Evolutionary conservation across 305 asterid genomes (phyloP).

Genomic region (Plantago coronopus): DNA sequence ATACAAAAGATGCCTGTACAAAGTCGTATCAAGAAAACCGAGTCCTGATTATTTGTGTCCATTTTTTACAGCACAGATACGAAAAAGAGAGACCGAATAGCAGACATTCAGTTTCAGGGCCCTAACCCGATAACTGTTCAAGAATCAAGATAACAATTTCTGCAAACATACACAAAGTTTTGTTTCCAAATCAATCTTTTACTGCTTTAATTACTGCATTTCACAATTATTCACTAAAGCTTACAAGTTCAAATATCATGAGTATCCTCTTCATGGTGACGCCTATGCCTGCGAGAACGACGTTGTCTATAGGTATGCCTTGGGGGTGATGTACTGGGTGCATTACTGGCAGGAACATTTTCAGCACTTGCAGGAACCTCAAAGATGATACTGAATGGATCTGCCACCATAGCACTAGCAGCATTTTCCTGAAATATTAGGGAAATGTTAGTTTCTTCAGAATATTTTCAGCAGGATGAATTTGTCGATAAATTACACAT

Average conservation of each 20-base stretch:
- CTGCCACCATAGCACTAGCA: slow-evolving; percentile 26
- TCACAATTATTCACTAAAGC: not conserved
- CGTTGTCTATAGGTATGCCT: slow-evolving; percentile 35
- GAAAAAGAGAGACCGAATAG: too few species aligned
- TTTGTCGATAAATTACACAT: not conserved
- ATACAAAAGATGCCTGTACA: too few species aligned
- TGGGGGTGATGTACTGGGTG: slow-evolving; percentile 21
- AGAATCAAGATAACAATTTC: not conserved
- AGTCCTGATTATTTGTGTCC: too few species aligned
- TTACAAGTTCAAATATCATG: slow-evolving; percentile 20
- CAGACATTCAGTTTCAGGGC: too few species aligned
- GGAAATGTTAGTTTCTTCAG: not conserved
- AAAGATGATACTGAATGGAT: slow-evolving; percentile 55
- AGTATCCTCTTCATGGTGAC: slow-evolving; percentile 36
- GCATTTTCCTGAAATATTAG: slow-evolving; percentile 33
- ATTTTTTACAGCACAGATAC: too few species aligned
- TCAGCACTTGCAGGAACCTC: slow-evolving; percentile 37
- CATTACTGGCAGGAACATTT: slow-evolving; percentile 25
- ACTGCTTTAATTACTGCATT: not conserved
- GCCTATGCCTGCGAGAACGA: slow-evolving; percentile 43
- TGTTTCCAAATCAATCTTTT: not conserved
- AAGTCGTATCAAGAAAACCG: too few species aligned
- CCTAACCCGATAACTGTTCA: too few species aligned
- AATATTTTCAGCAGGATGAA: not conserved
- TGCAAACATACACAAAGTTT: not conserved